phyloP scores from a whole-genome alignment of 371 early-diverging fungal genomes.

The Umbelopsis sp. region DNA sequence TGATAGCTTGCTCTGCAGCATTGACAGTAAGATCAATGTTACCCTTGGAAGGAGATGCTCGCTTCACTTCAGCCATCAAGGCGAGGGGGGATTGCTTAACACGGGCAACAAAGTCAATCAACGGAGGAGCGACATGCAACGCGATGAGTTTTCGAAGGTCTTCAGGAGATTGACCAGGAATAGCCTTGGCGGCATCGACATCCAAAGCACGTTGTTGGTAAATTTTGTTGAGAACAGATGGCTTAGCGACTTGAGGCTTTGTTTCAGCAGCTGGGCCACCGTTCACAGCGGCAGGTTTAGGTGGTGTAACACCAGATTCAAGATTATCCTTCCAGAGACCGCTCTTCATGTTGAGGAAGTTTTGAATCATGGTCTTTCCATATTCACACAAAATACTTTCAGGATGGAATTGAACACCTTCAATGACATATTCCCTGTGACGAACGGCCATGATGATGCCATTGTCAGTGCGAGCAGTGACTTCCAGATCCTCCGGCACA shows the following conservation, averaged over 20 bases:
- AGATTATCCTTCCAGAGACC: constrained; percentile 87
- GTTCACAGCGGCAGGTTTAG: constrained; percentile 18
- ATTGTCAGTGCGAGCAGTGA: constrained; percentile 84
- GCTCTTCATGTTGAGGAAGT: constrained; percentile 86
- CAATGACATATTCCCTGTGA: constrained; percentile 85
- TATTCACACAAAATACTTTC: constrained; percentile 93
- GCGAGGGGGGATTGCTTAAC: constrained; percentile 65
- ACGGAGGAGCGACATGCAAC: constrained; percentile 75
- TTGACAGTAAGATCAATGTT: constrained; percentile 81
- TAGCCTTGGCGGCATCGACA: constrained; percentile 67
- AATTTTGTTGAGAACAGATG: constrained; percentile 71
- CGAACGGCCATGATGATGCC: constrained; percentile 95
- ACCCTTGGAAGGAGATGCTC: constrained; percentile 97
- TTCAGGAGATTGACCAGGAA: constrained; percentile 74
- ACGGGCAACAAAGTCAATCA: constrained; percentile 77
- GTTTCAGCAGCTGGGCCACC: not conserved
- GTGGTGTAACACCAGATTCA: constrained; percentile 46
- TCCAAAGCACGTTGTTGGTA: constrained; percentile 80
- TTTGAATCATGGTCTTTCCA: constrained; percentile 83
- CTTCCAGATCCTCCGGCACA: constrained; percentile 80
- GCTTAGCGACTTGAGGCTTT: constrained; percentile 28
- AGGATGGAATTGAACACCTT: constrained; percentile 98
- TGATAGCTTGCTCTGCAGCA: constrained; percentile 83
- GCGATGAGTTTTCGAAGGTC: constrained; percentile 74
- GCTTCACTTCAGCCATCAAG: constrained; percentile 95